Base-by-base conservation (phyloP, 2,329 filamentous ascomycete species). In the Fusarium aywerte region DNA sequence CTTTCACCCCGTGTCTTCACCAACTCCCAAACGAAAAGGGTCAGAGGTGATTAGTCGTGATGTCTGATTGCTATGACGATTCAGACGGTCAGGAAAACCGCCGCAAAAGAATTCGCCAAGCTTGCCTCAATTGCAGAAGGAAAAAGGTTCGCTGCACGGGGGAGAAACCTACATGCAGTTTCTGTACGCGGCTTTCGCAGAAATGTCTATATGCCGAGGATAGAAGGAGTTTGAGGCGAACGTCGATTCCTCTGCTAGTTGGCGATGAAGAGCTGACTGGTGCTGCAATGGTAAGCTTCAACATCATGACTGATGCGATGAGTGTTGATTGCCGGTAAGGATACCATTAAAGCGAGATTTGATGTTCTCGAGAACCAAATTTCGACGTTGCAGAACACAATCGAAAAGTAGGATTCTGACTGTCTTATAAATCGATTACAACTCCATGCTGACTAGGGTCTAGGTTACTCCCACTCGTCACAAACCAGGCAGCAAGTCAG, bases 111-210 rank as follows among this genome's bases (percentile, higher is more conserved):
- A 62, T 62, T 0, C 58, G 57, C 29, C 57, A 62, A 62, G 58
- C 58, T 3, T 62, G 58, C 16, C 58, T 62, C 23, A 62, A 62
- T 6, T 62, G 58, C 18, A 63, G 60, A 21, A 44, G 47, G 23
- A 63, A 63, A 32, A 63, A 63, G 5, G 58, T 63, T 12, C 44
- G 59, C 3, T 63, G 60, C 12, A 58, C 51, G 4, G 60, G 60
- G 2, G 60, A 63, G 15, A 63, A 63, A 12, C 60, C 60, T 2
- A 39, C 44, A n/a, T 63, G 58, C 9, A 48, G 42, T 15, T 63
- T 63, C n/a, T 63, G 60, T n/a, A 44, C 8, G 4, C 44, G 60
- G 4, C 39, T 63, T 15, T 47, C 42, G 1, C 60, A 63, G 13
- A 27, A 18, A 11, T 63, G 60, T 18, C 21, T 58, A 5, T 63